Evolutionary conservation across 164 flowering plant genomes (phyloP).

Genomic region (Vitis cinerea): DNA sequence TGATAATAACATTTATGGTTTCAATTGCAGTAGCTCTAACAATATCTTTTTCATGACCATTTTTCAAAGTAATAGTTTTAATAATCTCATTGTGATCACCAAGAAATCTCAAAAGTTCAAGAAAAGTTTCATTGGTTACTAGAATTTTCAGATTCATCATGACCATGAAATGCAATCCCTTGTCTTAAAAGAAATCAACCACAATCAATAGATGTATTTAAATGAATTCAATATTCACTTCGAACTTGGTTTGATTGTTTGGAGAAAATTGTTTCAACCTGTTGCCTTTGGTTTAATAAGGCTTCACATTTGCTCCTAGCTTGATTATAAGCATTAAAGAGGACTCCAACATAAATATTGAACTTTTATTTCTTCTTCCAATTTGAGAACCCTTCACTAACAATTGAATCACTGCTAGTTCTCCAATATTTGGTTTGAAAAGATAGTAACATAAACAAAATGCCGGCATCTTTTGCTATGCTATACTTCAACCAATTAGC

Average conservation of each 20-base stretch:
- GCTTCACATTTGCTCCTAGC: too few relatives aligned
- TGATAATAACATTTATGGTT: background rate
- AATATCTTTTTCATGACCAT: slow-evolving; percentile 8
- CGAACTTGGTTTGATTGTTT: background rate
- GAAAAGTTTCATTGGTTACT: slow-evolving; percentile 7
- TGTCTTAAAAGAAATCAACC: too few relatives aligned
- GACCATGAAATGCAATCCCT: too few relatives aligned
- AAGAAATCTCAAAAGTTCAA: slow-evolving; percentile 8
- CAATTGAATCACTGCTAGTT: background rate
- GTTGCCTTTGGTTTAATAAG: too few relatives aligned
- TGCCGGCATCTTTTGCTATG: background rate
- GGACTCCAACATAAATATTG: background rate
- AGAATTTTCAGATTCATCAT: background rate
- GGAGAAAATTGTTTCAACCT: background rate
- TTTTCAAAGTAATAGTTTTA: background rate
- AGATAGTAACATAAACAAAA: slow-evolving; percentile 3
- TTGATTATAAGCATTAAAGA: too few relatives aligned
- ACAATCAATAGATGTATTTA: too few relatives aligned
- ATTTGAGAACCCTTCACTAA: too few relatives aligned
- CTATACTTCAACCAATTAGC: slow-evolving; percentile 8
- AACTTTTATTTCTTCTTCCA: background rate
- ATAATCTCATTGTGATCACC: slow-evolving; percentile 5
- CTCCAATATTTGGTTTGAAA: background rate
- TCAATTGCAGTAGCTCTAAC: background rate
- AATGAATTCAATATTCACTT: background rate